Percentiles rank a stretch among this genome's conserved stretches.
phyloP scores from a whole-genome alignment of 768 basidiomycete genomes.

The Serpula lacrymans region DNA sequence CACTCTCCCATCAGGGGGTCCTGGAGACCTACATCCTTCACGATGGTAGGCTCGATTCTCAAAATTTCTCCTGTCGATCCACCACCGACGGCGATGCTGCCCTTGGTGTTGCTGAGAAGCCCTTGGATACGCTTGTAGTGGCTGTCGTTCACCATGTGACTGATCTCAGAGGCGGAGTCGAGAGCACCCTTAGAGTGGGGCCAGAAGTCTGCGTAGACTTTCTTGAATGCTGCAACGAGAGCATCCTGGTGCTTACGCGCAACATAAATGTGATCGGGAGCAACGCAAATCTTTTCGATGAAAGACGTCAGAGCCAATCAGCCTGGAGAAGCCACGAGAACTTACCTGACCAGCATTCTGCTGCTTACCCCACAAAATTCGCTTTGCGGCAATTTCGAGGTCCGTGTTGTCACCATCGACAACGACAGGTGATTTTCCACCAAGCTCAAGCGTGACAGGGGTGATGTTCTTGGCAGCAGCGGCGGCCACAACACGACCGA shows the following conservation, averaged over 20 bases:
- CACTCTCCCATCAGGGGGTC: slow-evolving; percentile 59
- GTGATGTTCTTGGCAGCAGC: slow-evolving; percentile 44
- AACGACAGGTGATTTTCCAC: slow-evolving; percentile 37
- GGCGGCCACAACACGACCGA: slow-evolving; percentile 37
- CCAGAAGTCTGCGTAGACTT: slow-evolving; percentile 41
- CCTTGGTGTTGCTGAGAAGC: slow-evolving; percentile 48
- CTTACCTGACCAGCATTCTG: slow-evolving; percentile 58
- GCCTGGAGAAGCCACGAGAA: too few relatives aligned
- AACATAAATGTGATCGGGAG: slow-evolving; percentile 39
- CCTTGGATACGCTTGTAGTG: slow-evolving; percentile 50
- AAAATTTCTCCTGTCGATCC: slow-evolving; percentile 31
- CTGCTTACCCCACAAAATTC: slow-evolving; percentile 60
- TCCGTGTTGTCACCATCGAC: slow-evolving; percentile 36
- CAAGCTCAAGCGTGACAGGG: slow-evolving; percentile 38
- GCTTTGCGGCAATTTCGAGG: slow-evolving; percentile 47
- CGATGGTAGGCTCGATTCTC: slow-evolving; percentile 55
- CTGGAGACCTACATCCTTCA: slow-evolving; percentile 44
- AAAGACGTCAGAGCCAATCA: not conserved
- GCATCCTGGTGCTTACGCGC: slow-evolving; percentile 36
- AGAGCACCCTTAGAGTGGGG: slow-evolving; percentile 48
- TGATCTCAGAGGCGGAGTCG: slow-evolving; percentile 34
- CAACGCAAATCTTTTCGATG: slow-evolving; percentile 28
- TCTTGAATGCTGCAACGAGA: slow-evolving; percentile 39
- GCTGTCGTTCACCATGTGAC: slow-evolving; percentile 44
- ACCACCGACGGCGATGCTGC: slow-evolving; percentile 52